phyloP scores from a whole-genome alignment of 129 eudicot species.

The Chrysanthemum seticuspe region DNA sequence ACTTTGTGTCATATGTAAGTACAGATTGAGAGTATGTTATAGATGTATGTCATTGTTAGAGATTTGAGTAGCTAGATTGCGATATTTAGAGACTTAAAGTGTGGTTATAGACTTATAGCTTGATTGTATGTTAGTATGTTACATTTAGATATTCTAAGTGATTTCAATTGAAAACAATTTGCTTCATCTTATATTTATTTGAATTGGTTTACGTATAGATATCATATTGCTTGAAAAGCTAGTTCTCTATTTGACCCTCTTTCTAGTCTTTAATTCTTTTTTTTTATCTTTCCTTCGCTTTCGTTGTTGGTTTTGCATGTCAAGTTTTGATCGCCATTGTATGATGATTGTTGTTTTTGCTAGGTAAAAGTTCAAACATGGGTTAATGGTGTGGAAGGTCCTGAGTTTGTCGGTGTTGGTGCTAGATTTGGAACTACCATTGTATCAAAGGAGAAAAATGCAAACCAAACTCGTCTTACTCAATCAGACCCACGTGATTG shows the following conservation, averaged over 20 bases:
- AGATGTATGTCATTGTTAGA: too few relatives aligned
- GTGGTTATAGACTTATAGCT: not conserved
- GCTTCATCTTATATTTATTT: not conserved
- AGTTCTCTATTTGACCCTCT: not conserved
- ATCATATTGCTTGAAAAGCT: too few relatives aligned
- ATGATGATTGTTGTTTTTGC: conserved; percentile 16
- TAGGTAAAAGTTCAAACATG: conserved; percentile 94
- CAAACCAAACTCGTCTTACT: conserved; percentile 55
- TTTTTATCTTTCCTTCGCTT: too few relatives aligned
- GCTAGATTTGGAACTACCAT: conserved; percentile 86
- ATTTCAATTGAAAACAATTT: not conserved
- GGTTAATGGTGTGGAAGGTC: conserved; percentile 65
- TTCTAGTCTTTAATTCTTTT: too few relatives aligned
- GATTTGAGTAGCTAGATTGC: not conserved
- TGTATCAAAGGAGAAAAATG: conserved; percentile 82
- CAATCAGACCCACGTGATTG: conserved; percentile 85
- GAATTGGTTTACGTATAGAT: not conserved
- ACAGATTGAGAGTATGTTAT: too few relatives aligned
- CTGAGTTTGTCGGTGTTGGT: conserved; percentile 84
- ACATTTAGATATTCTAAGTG: conserved; percentile 1
- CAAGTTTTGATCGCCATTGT: not conserved
- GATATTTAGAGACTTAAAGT: not conserved
- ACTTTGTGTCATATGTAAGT: not conserved
- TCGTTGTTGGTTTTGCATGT: too few relatives aligned
- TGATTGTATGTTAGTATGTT: conserved; percentile 1